phyloP scores from a whole-genome alignment of 257 asterid genomes.

The Verbena officinalis region DNA sequence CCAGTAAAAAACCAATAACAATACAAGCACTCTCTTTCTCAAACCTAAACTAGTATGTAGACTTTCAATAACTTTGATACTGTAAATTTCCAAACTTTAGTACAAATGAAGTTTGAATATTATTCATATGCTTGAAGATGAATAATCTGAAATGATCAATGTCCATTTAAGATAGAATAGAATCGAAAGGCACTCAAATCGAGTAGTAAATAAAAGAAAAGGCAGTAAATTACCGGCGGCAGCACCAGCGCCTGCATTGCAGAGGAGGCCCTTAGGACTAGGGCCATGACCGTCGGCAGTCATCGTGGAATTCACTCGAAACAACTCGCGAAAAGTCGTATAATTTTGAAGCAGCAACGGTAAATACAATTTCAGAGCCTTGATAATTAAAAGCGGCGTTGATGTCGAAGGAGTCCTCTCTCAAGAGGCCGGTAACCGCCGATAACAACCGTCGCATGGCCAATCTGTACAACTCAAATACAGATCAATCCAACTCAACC shows the following conservation, averaged over 20 bases:
- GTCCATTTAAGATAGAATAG: background rate
- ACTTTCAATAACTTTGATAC: conserved; percentile 3
- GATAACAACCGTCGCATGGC: conserved; percentile 82
- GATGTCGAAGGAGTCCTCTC: conserved; percentile 51
- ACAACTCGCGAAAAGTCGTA: conserved; percentile 12
- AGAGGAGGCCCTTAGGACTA: conserved; percentile 67
- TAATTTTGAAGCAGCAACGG: conserved; percentile 3
- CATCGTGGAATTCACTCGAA: conserved; percentile 43
- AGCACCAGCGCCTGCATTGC: conserved; percentile 91
- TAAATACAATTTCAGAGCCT: conserved; percentile 22
- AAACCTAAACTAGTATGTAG: background rate
- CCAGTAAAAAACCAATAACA: background rate
- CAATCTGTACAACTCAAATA: conserved; percentile 40
- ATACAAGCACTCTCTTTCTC: background rate
- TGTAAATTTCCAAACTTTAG: background rate
- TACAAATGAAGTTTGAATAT: background rate
- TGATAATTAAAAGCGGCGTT: conserved; percentile 17
- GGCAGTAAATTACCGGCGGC: conserved; percentile 61
- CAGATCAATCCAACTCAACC: conserved; percentile 21
- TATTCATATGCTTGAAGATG: background rate
- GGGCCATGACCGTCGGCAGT: conserved; percentile 55
- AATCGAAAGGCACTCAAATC: background rate
- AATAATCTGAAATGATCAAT: background rate
- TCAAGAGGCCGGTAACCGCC: conserved; percentile 57
- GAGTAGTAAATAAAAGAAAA: background rate